phyloP scores from a whole-genome alignment of 352 stramenopile species.

The Phytophthora ohioensis region DNA sequence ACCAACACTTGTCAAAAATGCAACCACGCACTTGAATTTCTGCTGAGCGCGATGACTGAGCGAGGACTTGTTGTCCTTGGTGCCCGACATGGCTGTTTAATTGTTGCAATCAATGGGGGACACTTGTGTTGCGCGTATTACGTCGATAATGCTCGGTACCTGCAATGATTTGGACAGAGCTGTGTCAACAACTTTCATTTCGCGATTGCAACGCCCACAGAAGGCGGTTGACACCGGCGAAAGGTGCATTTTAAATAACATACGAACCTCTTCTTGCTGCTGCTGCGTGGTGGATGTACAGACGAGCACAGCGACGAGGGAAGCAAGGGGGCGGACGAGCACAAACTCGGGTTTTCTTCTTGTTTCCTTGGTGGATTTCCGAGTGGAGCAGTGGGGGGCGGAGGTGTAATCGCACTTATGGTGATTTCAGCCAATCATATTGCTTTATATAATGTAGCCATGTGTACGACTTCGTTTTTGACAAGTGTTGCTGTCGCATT shows the following conservation, averaged over 20 bases:
- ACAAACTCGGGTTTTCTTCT: conserved; percentile 30
- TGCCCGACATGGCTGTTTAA: conserved; percentile 60
- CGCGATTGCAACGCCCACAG: conserved; percentile 11
- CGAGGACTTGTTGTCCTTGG: conserved; percentile 89
- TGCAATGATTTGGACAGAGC: conserved; percentile 19
- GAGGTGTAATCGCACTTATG: conserved; percentile 18
- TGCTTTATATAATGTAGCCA: too few relatives aligned
- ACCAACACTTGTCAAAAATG: conserved; percentile 7
- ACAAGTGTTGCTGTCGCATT: neutral
- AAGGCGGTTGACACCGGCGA: neutral
- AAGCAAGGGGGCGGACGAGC: conserved; percentile 18
- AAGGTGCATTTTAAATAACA: neutral
- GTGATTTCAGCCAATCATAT: conserved; percentile 8
- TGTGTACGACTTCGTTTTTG: too few relatives aligned
- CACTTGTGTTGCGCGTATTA: conserved; percentile 12
- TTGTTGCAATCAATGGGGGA: conserved; percentile 20
- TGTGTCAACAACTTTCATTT: conserved; percentile 13
- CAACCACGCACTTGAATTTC: conserved; percentile 83
- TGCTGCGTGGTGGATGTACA: neutral
- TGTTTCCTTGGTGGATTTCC: conserved; percentile 35
- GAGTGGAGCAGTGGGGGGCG: conserved; percentile 12
- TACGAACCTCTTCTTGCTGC: conserved; percentile 28
- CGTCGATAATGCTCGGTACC: conserved; percentile 5
- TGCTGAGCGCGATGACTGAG: conserved; percentile 87
- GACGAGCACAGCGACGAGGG: neutral